Evolutionary conservation across 495 filamentous ascomycete species (phyloP), one percentile per base, ranked within the genome.

Genomic region (Tetracladium marchalianum): DNA sequence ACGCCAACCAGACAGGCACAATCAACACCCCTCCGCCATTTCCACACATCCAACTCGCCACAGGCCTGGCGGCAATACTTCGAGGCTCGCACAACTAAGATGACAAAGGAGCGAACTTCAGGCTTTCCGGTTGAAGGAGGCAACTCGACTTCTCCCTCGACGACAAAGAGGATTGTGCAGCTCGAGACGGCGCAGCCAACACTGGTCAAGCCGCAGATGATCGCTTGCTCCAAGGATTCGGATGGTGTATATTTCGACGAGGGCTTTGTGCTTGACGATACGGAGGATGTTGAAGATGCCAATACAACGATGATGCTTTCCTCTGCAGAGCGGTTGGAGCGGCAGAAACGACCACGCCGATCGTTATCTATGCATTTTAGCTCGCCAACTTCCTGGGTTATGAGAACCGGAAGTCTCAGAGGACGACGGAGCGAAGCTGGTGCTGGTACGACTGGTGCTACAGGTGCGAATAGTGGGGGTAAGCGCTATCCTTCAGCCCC

Each of bases 351-450:
- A 35, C 62, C 70, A 13, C 60, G 66, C 36, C 64, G 63, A 32
- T 73, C 74, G 44, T 60, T 75, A 27, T 77, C 74, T 33, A 69
- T 72, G 66, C 71, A 75, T 49, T 74, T 76, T 47, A 66, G 62
- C 50, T 70, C 71, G 7, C 66, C 70, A 7, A 59, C 59, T 35
- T 68, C 55, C 31, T 76, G 72, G 73, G 67, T 75, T 41, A 50
- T 69, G 10, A 68, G 63, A 53, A 66, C 64, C 11, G 66, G 72
- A 38, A 76, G 72, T 53, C 50, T 73, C 15, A 62, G 71, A 41
- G 64, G 66, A 13, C 61, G 62, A 18, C 72, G 68, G 55, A 63
- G 70, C 16, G 36, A 43, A 40, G 11, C 46, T 24, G 56, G 50
- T 18, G 44, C 40, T 60, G 22, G 22, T 27, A 27, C 3, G 3